Evolutionary conservation across 2,329 filamentous ascomycete species (phyloP).

Genomic region (Ciborinia camelliae): DNA sequence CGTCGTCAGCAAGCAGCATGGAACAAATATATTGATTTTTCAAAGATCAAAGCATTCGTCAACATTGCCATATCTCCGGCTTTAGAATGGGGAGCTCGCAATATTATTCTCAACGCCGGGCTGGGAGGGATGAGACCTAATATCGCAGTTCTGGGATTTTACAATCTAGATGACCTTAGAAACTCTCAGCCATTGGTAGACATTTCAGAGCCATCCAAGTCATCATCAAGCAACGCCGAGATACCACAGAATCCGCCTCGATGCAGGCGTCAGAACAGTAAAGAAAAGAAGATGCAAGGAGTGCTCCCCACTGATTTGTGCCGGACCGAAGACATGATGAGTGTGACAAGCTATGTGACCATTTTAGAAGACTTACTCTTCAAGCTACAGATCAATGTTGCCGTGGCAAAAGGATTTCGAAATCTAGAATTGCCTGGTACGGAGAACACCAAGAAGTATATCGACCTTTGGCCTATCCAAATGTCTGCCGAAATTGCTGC

Average conservation of each 20-base stretch:
- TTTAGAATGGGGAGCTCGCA: constrained; percentile 80
- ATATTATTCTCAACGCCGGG: constrained; percentile 76
- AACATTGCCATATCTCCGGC: constrained; percentile 80
- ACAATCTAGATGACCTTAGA: constrained; percentile 74
- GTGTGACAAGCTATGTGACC: constrained; percentile 71
- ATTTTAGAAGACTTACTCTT: constrained; percentile 79
- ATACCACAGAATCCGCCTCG: constrained; percentile 28
- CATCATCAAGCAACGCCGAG: constrained; percentile 35
- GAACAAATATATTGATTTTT: constrained; percentile 84
- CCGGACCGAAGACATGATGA: constrained; percentile 64
- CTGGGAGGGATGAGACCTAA: constrained; percentile 87
- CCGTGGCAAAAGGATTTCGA: constrained; percentile 78
- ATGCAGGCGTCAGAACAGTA: constrained; percentile 49
- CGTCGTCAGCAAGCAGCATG: constrained; percentile 73
- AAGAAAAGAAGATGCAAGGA: constrained; percentile 54
- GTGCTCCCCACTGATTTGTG: constrained; percentile 67
- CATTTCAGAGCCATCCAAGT: constrained; percentile 48
- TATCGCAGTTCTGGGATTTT: constrained; percentile 77
- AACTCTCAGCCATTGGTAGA: constrained; percentile 54
- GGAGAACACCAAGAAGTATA: constrained; percentile 66
- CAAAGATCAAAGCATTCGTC: constrained; percentile 83
- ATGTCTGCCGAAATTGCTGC: constrained; percentile 82
- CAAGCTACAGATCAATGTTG: constrained; percentile 77
- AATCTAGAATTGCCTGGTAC: constrained; percentile 67
- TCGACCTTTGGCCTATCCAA: constrained; percentile 89